Evolutionary conservation across 352 stramenopile species (phyloP), one percentile per base, ranked within the genome.

Genomic region (Pythium plurisporium): DNA sequence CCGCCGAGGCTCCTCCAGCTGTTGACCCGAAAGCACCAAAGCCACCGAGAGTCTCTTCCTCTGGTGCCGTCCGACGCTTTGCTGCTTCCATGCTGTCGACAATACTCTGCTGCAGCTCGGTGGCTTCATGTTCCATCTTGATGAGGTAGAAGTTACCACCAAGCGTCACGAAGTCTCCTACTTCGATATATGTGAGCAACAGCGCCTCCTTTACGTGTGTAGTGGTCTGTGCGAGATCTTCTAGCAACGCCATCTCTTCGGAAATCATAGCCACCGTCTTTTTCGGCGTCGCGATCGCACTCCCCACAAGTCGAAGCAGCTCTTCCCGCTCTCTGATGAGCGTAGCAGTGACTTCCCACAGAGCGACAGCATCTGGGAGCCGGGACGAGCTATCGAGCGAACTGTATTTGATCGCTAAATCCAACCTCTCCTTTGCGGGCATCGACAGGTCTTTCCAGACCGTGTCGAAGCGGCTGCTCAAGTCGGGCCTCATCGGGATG

Each of bases 391-490:
- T 70, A 2, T 74, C 70, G 5, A 87, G 55, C 4, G 78, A 74
- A 25, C 76, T 82, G 65, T 89, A 91, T 69, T 91, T 91, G 72
- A 89, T 74, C 4, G 79, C 77, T 20, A 91, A 44, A 58, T 91
- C 79, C 22, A 91, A 65, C 11, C 82, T 65, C 26, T 86, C 73
- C 19, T 79, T 77, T 11, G 77, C 75, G 1, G 76, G 69, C 52
- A 91, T 66, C 30, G 73, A 57, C 22, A 91, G 61, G n/a, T 84
- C 76, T 27, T 80, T 75, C 82, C 82, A 91, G 7, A 81, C 77
- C 0, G 65, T 55, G 48, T 91, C 82, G 40, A 91, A 89, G 17
- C 79, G 74, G 22, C 65, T 61, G 37, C 82, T 91, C 43, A 84
- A 67, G 6, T 72, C 69, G 0, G 82, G 78, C 27, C 56, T 63